Evolutionary conservation across 441 rosid genomes (phyloP), one percentile per base, ranked within the genome.

Genomic region (Jatropha multifida): DNA sequence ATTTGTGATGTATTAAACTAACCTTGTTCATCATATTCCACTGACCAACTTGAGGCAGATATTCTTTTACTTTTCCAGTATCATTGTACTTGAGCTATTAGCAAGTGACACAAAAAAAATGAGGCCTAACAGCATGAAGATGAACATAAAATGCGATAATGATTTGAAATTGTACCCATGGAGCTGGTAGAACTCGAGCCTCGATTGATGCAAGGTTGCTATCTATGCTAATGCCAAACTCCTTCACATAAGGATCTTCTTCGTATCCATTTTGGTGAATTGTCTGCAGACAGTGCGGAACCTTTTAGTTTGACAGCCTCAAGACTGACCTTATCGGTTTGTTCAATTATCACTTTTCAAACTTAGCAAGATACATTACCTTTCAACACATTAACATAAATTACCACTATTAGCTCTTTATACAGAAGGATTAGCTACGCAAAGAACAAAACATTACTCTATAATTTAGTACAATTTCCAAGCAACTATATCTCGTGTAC

Each of bases 11-110:
- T 12, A 51, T 73, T 5, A 14, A 41, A 27, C 61, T 78, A 32
- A 92, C 97, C 93, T 96, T 96, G 86, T 96, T 96, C 98, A 96
- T 90, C 99, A 96, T 96, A 81, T 93, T 96, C 99, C 99, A 96
- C 69, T 96, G 99, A 72, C 99, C 99, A 12, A 96, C 97, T 81
- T 96, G 99, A 0, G 99, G 99, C 73, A 96, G 83, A 62, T 97
- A 96, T 76, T 96, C 97, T 83, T 92, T 96, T 77, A 93, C 99
- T 78, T 90, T 96, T 54, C 99, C 99, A 56, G 94, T 92, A 80
- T 96, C 99, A 27, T 93, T 97, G 83, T 96, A 96, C 81, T 96
- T 96, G 70, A 96, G 92, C 99, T 96, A 88, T 78, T 32, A 32
- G 32, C 32, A 32, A 83, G 51, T 42, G 59, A 18, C 38, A 37